Base-by-base conservation (phyloP, 1,284 basidiomycete genomes). In the Ceratobasidium sp. region DNA sequence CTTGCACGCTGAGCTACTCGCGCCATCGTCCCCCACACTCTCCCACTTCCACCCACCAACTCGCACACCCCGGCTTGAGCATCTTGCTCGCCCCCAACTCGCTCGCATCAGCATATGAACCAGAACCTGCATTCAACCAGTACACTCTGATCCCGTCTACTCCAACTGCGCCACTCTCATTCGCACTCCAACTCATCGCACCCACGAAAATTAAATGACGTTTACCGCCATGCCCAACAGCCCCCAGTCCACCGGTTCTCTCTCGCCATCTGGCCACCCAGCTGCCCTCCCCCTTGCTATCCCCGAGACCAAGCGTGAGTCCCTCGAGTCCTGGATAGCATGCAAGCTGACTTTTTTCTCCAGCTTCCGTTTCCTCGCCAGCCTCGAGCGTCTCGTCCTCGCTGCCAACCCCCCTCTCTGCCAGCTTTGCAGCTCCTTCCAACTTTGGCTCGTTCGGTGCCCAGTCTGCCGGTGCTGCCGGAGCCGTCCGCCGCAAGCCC, bases 401-500 rank as follows among this genome's bases (percentile, higher is more conserved):
- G 72, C 75, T 71, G 61, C 65, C 62, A 34, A 58, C 59, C 14
- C 61, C 62, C 30, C 57, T 74, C 52, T 60, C 73, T 48, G 55
- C 52, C n/a, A 67, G 64, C 72, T 58, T 67, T 46, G 50, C 48
- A 50, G 73, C 77, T 32, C 70, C 76, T 57, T 78, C 72, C 32
- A 59, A 50, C 12, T 64, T 64, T 36, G 61, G 61, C 46, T 64
- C 61, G 26, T 64, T 64, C 61, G 30, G 79, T 79, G 58, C 65
- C 78, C 70, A 76, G 79, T 74, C 52, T 6, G 65, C 78, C 30
- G 74, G 76, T 48, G 75, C 80, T 30, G 75, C 73, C 23, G 74
- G 74, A 23, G 83, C 84, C 61, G 78, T 80, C 72, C 92, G 91
- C 80, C 88, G 91, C 83, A 94, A 92, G 81, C 88, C 89, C 79